Base-by-base conservation (phyloP, 2,329 filamentous ascomycete genomes). In the Fusarium sp. region DNA sequence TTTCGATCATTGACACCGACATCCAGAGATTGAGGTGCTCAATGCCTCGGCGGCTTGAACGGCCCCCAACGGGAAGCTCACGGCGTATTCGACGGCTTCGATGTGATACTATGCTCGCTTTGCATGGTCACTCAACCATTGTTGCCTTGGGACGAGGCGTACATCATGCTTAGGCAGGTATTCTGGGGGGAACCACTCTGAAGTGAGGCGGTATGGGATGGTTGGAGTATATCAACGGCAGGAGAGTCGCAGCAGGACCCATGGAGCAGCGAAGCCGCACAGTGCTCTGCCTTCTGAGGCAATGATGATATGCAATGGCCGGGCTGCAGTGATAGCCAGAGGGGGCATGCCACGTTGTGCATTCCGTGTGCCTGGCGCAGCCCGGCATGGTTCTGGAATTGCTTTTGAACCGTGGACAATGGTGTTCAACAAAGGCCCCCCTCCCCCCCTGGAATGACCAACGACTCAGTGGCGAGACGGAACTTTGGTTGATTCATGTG, bases 401-500 rank as follows among this genome's bases (percentile, higher is more conserved):
- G 63, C 72, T 64, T 71, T 71, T 78, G 66, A 72, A 65, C 61
- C 27, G 54, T 76, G 60, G 37, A 70, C 52, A 61, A 72, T 60
- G 39, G 62, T 52, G 27, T 65, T 73, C 61, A 58, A 69, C 27
- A 65, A 69, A 69, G 61, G 58, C 20, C 48, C 54, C 71, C 22
- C 43, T 27, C 18, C 48, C 52, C 52, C 54, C 67, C 64, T 67
- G 63, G 41, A 54, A 48, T 64, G 58, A 56, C 60, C 65, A 67
- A 65, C 27, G 48, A 39, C 56, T 50, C 39, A 69, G 65, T 72
- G 64, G 58, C 71, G 60, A 48, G 45, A 65, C 59, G 67, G 65
- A 72, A 64, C 54, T 70, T 63, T 43, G 62, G 60, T 68, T 62
- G 58, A 80, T 81, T 82, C 81, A 82, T 82, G 81, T 82, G 81